Evolutionary conservation across 140 eudicot genomes (phyloP).

Genomic region (Flaveria floridana): DNA sequence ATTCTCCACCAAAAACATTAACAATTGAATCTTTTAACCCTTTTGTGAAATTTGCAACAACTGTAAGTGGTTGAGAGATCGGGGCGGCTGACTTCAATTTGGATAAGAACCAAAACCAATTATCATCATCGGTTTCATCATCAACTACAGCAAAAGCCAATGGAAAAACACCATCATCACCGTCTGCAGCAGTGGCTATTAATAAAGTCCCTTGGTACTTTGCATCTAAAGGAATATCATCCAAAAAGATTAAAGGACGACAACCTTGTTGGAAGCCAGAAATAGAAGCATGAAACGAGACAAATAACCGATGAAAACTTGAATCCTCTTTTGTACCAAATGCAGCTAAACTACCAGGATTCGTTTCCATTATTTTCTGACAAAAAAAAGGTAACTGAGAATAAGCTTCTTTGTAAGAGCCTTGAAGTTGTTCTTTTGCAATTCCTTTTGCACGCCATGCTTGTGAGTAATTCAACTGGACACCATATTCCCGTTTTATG

Average conservation of each 20-base stretch:
- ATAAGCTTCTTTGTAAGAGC: slow-evolving; percentile 73
- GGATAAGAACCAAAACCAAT: slow-evolving; percentile 76
- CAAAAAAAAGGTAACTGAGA: slow-evolving; percentile 64
- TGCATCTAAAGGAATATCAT: slow-evolving; percentile 61
- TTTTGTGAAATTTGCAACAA: slow-evolving; percentile 60
- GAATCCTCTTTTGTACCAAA: slow-evolving; percentile 73
- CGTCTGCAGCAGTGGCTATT: slow-evolving; percentile 64
- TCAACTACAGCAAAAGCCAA: slow-evolving; percentile 77
- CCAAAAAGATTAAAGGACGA: slow-evolving; percentile 76
- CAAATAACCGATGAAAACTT: slow-evolving; percentile 69
- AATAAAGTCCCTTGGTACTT: slow-evolving; percentile 76
- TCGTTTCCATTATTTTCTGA: slow-evolving; percentile 68
- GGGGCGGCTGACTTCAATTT: slow-evolving; percentile 52
- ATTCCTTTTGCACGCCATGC: slow-evolving; percentile 92
- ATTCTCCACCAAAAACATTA: slow-evolving; percentile 53
- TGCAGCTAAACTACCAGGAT: slow-evolving; percentile 77
- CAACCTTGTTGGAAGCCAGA: slow-evolving; percentile 70
- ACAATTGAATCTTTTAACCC: slow-evolving; percentile 56
- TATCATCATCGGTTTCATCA: slow-evolving; percentile 65
- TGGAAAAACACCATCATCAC: slow-evolving; percentile 73
- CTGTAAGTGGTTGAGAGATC: slow-evolving; percentile 51
- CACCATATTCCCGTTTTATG: slow-evolving; percentile 71
- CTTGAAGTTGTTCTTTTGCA: slow-evolving; percentile 84
- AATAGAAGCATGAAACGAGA: slow-evolving; percentile 76
- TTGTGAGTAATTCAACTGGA: slow-evolving; percentile 70